phyloP scores from a whole-genome alignment of 2,329 filamentous ascomycete species.

The Venturia pyrina region DNA sequence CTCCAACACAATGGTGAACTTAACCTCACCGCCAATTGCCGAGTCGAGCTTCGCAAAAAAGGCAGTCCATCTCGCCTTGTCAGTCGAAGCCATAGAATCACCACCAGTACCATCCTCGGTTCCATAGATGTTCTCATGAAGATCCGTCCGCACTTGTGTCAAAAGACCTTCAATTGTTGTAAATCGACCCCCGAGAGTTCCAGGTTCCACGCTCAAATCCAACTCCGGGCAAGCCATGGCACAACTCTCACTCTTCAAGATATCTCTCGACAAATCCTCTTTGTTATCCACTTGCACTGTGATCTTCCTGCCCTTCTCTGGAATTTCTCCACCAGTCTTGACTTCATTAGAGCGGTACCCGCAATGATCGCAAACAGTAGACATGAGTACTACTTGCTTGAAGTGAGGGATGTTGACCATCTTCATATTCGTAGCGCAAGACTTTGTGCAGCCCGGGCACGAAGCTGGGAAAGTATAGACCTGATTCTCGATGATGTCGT shows the following conservation, averaged over 20 bases:
- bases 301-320: slow-evolving; percentile 75
- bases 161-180: slow-evolving; percentile 93
- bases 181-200: slow-evolving; percentile 90
- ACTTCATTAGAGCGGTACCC: slow-evolving; percentile 95
- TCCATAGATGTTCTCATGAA: slow-evolving; percentile 81
- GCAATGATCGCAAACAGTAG: slow-evolving; percentile 81
- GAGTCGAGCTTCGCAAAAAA: slow-evolving; percentile 72
- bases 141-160: slow-evolving; percentile 83
- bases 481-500: slow-evolving; percentile 84
- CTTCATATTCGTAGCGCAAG: slow-evolving; percentile 92
- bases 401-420: slow-evolving; percentile 98
- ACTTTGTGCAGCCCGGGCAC: slow-evolving; percentile 81
- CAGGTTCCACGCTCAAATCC: slow-evolving; percentile 76
- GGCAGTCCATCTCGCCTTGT: slow-evolving; percentile 62
- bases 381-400: slow-evolving; percentile 95
- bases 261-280: slow-evolving; percentile 78
- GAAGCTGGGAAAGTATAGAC: slow-evolving; percentile 87
- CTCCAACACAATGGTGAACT: slow-evolving; percentile 73
- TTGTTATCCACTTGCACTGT: slow-evolving; percentile 59
- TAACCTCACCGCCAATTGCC: slow-evolving; percentile 69
- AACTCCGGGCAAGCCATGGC: slow-evolving; percentile 80
- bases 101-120: slow-evolving; percentile 50
- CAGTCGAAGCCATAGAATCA: slow-evolving; percentile 61
- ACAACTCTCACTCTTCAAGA: slow-evolving; percentile 93
- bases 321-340: slow-evolving; percentile 91